These are phyloP conservation scores for Fusarium sp. DNA, from an alignment of 2,329 filamentous ascomycete genomes.

Conservation along the genomic window DNA sequence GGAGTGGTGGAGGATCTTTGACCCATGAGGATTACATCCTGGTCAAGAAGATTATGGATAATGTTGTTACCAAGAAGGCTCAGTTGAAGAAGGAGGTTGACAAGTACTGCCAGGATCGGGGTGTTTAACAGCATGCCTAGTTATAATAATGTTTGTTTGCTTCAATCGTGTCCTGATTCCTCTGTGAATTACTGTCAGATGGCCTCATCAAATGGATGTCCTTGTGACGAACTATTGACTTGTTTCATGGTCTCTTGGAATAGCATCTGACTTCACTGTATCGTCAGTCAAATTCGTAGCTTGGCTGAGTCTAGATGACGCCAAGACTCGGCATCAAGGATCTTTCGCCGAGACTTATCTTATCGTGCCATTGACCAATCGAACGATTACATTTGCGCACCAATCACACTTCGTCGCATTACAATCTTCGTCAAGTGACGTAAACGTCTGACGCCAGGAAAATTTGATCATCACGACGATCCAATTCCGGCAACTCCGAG, in stretches of 20 bases:
- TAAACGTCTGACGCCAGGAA: background rate
- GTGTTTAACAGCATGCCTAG: constrained; percentile 41
- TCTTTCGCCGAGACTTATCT: background rate
- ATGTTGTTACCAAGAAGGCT: constrained; percentile 68
- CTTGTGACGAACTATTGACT: background rate
- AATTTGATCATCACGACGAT: background rate
- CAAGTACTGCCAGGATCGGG: constrained; percentile 75
- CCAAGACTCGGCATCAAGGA: background rate
- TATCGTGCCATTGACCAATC: background rate
- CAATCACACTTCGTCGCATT: background rate
- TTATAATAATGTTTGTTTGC: background rate
- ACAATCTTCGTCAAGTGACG: background rate
- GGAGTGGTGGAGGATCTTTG: constrained; percentile 28
- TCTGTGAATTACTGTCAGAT: background rate
- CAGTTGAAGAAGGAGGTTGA: constrained; percentile 76
- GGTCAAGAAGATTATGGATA: constrained; percentile 67
- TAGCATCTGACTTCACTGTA: background rate
- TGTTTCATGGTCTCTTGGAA: background rate
- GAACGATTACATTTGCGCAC: constrained; percentile 5
- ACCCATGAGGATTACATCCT: constrained; percentile 20
- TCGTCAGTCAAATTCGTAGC: background rate
- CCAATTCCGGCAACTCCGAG: constrained; percentile 5
- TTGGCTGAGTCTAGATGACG: background rate
- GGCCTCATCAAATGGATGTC: background rate
- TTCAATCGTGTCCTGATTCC: background rate